These are phyloP conservation scores for Gyromitra esculenta DNA, from an alignment of 2,329 filamentous ascomycete genomes.

Conservation along the genomic window DNA sequence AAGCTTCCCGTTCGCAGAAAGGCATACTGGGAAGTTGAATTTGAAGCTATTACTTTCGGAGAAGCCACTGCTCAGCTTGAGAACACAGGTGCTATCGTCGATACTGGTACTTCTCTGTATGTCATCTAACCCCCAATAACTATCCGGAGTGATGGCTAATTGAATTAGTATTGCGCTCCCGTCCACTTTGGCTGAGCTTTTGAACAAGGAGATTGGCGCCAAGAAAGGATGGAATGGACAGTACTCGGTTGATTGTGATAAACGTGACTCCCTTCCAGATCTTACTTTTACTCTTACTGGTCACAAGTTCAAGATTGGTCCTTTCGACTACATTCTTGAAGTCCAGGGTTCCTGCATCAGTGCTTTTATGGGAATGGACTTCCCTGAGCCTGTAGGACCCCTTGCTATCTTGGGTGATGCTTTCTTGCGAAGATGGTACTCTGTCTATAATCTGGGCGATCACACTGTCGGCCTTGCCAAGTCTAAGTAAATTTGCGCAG, in stretches of 20 bases:
- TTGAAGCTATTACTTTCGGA: constrained; percentile 90
- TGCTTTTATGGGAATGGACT: constrained; percentile 96
- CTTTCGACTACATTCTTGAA: constrained; percentile 95
- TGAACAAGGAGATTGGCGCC: constrained; percentile 97
- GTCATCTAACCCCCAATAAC: not conserved
- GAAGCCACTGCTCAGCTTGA: constrained; percentile 87
- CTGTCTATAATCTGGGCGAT: constrained; percentile 93
- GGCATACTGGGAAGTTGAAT: constrained; percentile 99
- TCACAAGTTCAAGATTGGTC: constrained; percentile 88
- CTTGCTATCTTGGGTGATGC: constrained; percentile 94
- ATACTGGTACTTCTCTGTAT: constrained; percentile 91
- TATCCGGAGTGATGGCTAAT: constrained; percentile 11
- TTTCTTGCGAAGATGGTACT: constrained; percentile 88
- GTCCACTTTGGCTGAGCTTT: constrained; percentile 86
- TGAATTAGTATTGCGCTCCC: constrained; percentile 79
- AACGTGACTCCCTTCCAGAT: constrained; percentile 84
- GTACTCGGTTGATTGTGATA: constrained; percentile 90
- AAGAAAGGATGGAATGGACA: constrained; percentile 98
- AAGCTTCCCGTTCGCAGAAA: constrained; percentile 96
- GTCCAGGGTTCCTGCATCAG: constrained; percentile 96
- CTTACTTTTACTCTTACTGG: constrained; percentile 86
- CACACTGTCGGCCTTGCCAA: constrained; percentile 87
- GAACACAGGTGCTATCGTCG: constrained; percentile 93
- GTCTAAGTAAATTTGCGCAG: constrained; percentile 62
- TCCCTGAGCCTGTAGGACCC: constrained; percentile 69